Conservation (phyloP, 1,284 basidiomycete species). For the Ceratorhiza oryzae-sativae region DNA sequence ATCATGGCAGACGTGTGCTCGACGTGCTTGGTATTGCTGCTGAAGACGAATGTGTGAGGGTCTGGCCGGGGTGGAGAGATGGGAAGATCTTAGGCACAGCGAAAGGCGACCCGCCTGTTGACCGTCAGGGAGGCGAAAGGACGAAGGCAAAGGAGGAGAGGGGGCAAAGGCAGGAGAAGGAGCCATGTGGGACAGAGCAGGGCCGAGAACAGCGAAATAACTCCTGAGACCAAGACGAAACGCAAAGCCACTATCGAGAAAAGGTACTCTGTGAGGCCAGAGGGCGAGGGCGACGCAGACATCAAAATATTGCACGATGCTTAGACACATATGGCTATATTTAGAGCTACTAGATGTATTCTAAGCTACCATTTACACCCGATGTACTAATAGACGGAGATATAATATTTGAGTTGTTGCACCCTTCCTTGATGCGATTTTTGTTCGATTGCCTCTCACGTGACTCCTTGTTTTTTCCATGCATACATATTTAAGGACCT, state of each 20-base stretch:
- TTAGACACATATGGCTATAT: neutral
- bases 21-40: neutral
- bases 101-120: neutral
- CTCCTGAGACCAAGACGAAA: too few species aligned
- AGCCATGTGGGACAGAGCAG: neutral
- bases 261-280: too few species aligned
- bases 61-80: slow-evolving; percentile 24
- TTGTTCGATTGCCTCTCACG: neutral
- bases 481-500: too few species aligned
- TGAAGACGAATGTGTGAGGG: slow-evolving; percentile 17
- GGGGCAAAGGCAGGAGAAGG: neutral
- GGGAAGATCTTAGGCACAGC: slow-evolving; percentile 5
- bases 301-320: neutral
- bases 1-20: slow-evolving; percentile 1
- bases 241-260: too few species aligned
- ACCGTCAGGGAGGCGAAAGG: neutral
- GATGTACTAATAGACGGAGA: neutral
- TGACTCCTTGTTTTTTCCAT: too few species aligned
- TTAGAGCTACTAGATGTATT: neutral
- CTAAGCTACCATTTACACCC: neutral
- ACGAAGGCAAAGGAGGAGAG: neutral
- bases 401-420: slow-evolving; percentile 16
- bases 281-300: too few species aligned
- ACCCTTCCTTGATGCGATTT: neutral
- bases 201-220: too few species aligned